These are phyloP conservation scores for Heritiera littoralis DNA, from an alignment of 345 rosid genomes.

Conservation along the genomic window DNA sequence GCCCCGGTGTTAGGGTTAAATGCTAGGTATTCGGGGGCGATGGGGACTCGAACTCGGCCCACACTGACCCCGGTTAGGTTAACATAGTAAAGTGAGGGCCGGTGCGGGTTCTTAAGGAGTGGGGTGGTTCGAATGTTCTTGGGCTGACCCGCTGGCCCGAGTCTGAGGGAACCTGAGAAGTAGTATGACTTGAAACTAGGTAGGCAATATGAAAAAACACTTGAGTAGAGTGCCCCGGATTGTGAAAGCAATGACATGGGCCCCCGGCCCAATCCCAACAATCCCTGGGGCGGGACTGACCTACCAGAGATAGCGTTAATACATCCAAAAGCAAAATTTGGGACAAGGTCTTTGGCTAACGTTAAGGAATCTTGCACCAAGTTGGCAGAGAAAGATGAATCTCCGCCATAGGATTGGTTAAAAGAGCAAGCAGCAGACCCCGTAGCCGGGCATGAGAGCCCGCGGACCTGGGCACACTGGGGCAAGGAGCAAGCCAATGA, in stretches of 20 bases:
- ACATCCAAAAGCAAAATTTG: constrained; percentile 67
- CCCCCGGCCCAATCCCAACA: constrained; percentile 87
- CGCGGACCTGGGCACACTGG: constrained; percentile 68
- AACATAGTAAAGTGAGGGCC: constrained; percentile 84
- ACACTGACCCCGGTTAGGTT: constrained; percentile 82
- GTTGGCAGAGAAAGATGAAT: constrained; percentile 67
- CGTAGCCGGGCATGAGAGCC: constrained; percentile 62
- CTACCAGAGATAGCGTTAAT: constrained; percentile 51
- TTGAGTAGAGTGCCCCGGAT: constrained; percentile 61
- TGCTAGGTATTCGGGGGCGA: constrained; percentile 40
- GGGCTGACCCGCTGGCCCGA: constrained; percentile 77
- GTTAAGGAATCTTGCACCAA: constrained; percentile 59
- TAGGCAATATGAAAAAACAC: constrained; percentile 76
- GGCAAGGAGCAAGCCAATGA: constrained; percentile 64
- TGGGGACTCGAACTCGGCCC: constrained; percentile 51
- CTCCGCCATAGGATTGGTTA: constrained; percentile 87
- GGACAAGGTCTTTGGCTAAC: constrained; percentile 49
- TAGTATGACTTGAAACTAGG: constrained; percentile 82
- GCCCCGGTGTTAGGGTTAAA: constrained; percentile 72
- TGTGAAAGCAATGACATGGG: constrained; percentile 69
- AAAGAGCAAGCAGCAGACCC: constrained; percentile 55
- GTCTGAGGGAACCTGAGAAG: constrained; percentile 83
- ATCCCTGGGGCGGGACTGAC: constrained; percentile 77
- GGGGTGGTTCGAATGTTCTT: constrained; percentile 60
- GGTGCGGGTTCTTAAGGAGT: constrained; percentile 63